Evolutionary conservation across 345 rosid species (phyloP).

Genomic region (Gossypium mustelinum): DNA sequence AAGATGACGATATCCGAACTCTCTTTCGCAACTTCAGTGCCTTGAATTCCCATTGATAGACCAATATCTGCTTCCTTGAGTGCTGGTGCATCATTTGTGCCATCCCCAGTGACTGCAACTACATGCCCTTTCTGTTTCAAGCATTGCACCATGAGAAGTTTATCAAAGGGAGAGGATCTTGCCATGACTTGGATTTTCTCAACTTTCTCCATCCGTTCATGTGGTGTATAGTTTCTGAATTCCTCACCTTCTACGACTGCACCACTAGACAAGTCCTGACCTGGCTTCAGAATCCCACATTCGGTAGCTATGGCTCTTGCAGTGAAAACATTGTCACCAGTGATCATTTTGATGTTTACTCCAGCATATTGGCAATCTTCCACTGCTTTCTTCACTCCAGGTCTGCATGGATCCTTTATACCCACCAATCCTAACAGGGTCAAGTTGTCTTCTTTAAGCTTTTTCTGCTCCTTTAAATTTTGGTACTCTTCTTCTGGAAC

Average conservation of each 20-base stretch:
- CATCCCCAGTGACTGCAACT: slow-evolving; percentile 7
- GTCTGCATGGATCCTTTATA: slow-evolving; percentile 8
- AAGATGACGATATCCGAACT: slow-evolving; percentile 10
- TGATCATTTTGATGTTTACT: slow-evolving; percentile 11
- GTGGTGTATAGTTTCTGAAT: background rate
- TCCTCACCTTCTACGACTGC: slow-evolving; percentile 9
- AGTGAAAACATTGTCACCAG: slow-evolving; percentile 2
- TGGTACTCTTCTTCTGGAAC: background rate
- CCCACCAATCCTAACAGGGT: slow-evolving; percentile 1
- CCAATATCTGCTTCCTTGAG: slow-evolving; percentile 12
- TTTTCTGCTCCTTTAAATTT: background rate
- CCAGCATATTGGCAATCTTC: slow-evolving; percentile 11
- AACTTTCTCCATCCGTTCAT: slow-evolving; percentile 9
- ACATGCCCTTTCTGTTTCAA: slow-evolving; percentile 5
- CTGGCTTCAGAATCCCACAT: slow-evolving; percentile 7
- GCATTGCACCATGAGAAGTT: slow-evolving; percentile 9
- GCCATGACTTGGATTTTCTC: slow-evolving; percentile 2
- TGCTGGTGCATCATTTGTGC: slow-evolving; percentile 13
- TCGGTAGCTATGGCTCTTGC: slow-evolving; percentile 12
- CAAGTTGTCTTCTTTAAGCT: background rate
- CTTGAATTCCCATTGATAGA: slow-evolving; percentile 13
- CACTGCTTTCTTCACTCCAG: slow-evolving; percentile 7
- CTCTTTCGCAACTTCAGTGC: slow-evolving; percentile 9
- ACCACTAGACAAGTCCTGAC: background rate
- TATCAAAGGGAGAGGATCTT: slow-evolving; percentile 6